A percentile compares a stretch with the other conserved stretches of the same genome.
phyloP scores from a whole-genome alignment of 305 asterid genomes.

The Fraxinus platypoda region DNA sequence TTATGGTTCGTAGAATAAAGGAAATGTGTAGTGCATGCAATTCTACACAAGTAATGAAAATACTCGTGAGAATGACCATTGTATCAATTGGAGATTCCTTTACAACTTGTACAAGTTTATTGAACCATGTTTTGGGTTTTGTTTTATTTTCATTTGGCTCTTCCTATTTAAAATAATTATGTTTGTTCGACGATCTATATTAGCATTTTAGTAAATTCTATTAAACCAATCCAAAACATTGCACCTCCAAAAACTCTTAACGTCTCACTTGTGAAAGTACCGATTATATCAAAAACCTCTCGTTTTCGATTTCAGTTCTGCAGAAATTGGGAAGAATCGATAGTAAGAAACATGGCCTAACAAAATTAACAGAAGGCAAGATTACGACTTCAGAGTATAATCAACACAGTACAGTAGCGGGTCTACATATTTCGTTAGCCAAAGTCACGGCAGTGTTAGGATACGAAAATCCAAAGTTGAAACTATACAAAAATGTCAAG shows the following conservation, averaged over 20 bases:
- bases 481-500: slow-evolving; percentile 1
- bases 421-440: not conserved
- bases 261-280: not conserved
- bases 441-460: not conserved
- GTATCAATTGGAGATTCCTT: not conserved
- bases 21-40: not conserved
- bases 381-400: not conserved
- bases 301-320: not conserved
- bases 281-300: not conserved
- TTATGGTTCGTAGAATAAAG: not conserved
- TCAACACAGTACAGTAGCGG: not conserved
- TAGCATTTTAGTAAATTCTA: not conserved
- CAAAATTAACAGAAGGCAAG: not conserved
- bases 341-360: not conserved
- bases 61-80: not conserved
- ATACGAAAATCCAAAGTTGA: not conserved
- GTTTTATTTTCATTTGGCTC: not conserved
- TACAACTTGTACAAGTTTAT: not conserved
- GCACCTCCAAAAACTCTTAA: not conserved
- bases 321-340: not conserved
- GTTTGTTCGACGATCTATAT: not conserved
- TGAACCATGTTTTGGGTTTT: not conserved
- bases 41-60: not conserved
- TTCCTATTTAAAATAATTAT: not conserved
- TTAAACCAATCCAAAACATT: not conserved